Base-by-base conservation (phyloP, 2,329 filamentous ascomycete genomes). In the Aureobasidium sp. region DNA sequence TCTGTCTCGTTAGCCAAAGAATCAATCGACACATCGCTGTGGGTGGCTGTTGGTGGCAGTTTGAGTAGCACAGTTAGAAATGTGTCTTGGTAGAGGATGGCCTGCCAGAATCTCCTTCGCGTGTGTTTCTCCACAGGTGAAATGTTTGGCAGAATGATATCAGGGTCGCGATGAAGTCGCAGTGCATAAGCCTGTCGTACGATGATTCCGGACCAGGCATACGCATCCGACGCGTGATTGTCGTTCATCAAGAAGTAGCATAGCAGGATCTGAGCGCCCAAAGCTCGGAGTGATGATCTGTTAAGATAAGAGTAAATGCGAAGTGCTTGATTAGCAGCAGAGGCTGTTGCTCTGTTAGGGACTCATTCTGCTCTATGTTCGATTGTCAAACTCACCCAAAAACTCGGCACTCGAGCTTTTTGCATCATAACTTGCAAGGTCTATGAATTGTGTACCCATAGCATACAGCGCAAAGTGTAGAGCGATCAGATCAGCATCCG, bases 231-330 rank as follows among this genome's bases (percentile, higher is more conserved):
- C 4, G 88, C 88, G 67, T 92, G 89, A 68, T 91, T 91, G 72
- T 93, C 89, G 68, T 93, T 93, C 77, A 92, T 91, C 39, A 93
- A 78, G 67, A 93, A 93, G 70, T 92, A 92, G 0, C 86, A 86
- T 63, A 91, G 85, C n/a, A 93, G 75, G 0, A 91, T 86, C 88
- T 92, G 92, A 48, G 89, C 85, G 72, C 91, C 88, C 36, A 92
- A 84, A 1, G 88, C 89, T 29, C 85, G 79, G 54, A 91, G 79
- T 0, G 87, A 89, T 2, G 88, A 87, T 48, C 84, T 85, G 72
- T 88, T 91, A 3, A 92, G 79, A 68, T 91, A 93, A 0, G 87
- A 90, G 62, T 85, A 87, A 69, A 91, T 83, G 2, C 89, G 82
- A 47, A 93, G 74, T 0, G 89, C 86, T 73, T 92, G 89, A 67